phyloP scores from a whole-genome alignment of 129 eudicot genomes.

The Solidago caesia region DNA sequence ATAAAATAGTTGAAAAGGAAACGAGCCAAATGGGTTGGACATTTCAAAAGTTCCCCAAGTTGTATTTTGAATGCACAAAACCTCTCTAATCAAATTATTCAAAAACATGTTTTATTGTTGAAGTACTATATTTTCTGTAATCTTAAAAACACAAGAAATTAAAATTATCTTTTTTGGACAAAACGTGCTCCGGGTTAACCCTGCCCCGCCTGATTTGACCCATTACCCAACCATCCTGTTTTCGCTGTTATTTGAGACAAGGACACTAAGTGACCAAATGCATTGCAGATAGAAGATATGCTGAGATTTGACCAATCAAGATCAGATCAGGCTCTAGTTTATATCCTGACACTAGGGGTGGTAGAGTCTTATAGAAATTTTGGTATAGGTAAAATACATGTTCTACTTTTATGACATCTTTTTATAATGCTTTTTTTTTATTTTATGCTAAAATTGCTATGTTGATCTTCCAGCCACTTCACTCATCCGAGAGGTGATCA shows the following conservation, averaged over 20 bases:
- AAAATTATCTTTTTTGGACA: background rate
- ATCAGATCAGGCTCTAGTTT: conserved; percentile 69
- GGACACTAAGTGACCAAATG: conserved; percentile 11
- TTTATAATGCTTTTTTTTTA: background rate
- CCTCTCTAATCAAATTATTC: background rate
- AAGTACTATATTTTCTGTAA: background rate
- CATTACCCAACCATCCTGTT: background rate
- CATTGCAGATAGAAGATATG: conserved; percentile 65
- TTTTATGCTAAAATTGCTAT: conserved; percentile 17
- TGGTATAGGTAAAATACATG: conserved; percentile 57
- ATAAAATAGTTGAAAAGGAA: background rate
- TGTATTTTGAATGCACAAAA: background rate
- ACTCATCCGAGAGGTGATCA: conserved; percentile 71
- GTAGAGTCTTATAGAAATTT: conserved; percentile 75
- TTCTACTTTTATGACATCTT: background rate
- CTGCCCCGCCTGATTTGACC: background rate
- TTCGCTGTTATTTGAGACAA: conserved; percentile 5
- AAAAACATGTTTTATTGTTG: background rate
- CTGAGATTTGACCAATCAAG: conserved; percentile 64
- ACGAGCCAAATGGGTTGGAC: background rate
- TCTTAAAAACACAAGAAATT: background rate
- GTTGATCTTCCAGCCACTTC: conserved; percentile 69
- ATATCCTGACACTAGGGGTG: conserved; percentile 89
- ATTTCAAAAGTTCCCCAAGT: background rate
- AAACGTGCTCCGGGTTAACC: background rate